Conservation (phyloP, 768 basidiomycete genomes). For the Pholiota conissans region DNA sequence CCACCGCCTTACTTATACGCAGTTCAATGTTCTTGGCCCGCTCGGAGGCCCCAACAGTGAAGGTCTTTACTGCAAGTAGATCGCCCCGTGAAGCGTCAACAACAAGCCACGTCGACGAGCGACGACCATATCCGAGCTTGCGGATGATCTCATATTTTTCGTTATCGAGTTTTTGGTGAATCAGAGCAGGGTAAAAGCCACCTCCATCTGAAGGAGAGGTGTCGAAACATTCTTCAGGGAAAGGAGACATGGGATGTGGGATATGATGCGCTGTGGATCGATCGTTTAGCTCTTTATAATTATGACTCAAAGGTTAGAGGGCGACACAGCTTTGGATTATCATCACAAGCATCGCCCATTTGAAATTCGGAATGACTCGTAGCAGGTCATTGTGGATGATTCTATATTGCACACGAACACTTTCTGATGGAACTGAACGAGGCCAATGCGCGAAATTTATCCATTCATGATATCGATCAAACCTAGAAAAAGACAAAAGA, state of each 20-base stretch:
- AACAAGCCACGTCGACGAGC: constrained; percentile 17
- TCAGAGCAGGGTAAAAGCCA: constrained; percentile 18
- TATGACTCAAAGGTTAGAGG: too few relatives aligned
- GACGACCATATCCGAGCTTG: constrained; percentile 17
- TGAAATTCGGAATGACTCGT: too few relatives aligned
- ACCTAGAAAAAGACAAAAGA: too few relatives aligned
- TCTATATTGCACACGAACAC: too few relatives aligned
- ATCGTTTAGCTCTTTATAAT: too few relatives aligned
- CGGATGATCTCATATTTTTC: constrained; percentile 11
- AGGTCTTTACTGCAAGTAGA: constrained; percentile 10
- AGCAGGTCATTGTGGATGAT: too few relatives aligned
- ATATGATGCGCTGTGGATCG: too few relatives aligned
- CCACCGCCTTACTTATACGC: neutral
- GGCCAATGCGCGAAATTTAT: too few relatives aligned
- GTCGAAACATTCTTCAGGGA: constrained; percentile 20
- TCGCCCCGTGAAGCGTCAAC: neutral
- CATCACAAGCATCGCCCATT: too few relatives aligned
- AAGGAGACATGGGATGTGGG: constrained; percentile 14
- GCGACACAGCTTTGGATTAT: too few relatives aligned
- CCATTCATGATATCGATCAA: too few relatives aligned
- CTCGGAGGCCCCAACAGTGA: constrained; percentile 10
- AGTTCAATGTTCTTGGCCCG: neutral
- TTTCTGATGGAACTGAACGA: too few relatives aligned
- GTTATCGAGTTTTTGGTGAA: constrained; percentile 13
- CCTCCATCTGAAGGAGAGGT: constrained; percentile 9